Evolutionary conservation across 441 rosid species (phyloP).

Genomic region (Daphne laureola): DNA sequence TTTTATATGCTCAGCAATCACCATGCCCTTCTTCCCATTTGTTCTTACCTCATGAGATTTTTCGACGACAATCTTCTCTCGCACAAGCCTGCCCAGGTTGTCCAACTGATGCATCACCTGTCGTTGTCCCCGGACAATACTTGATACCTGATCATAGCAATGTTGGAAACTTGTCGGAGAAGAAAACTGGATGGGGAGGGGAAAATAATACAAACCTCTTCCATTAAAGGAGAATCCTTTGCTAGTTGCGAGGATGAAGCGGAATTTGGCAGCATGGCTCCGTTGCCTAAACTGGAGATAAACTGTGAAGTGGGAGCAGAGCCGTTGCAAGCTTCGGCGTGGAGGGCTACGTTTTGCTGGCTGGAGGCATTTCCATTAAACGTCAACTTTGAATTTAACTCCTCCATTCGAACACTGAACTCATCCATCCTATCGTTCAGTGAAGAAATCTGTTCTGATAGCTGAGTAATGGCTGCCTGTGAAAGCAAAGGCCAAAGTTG

Average conservation of each 20-base stretch:
- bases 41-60: slow-evolving; percentile 27
- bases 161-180: slow-evolving; percentile 7
- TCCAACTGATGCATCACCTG: slow-evolving; percentile 78
- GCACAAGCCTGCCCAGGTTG: slow-evolving; percentile 50
- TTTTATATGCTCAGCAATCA: slow-evolving; percentile 24
- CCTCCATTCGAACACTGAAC: slow-evolving; percentile 68
- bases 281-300: slow-evolving; percentile 67
- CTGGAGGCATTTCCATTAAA: slow-evolving; percentile 45
- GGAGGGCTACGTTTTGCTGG: slow-evolving; percentile 59
- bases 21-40: slow-evolving; percentile 23
- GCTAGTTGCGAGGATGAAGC: slow-evolving; percentile 71
- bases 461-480: slow-evolving; percentile 69
- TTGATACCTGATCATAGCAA: slow-evolving; percentile 40
- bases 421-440: slow-evolving; percentile 92
- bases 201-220: slow-evolving; percentile 47
- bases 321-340: slow-evolving; percentile 66
- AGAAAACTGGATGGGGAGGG: background rate
- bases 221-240: slow-evolving; percentile 69
- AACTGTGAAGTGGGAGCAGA: slow-evolving; percentile 88
- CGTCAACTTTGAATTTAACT: slow-evolving; percentile 59
- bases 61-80: slow-evolving; percentile 42
- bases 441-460: slow-evolving; percentile 80
- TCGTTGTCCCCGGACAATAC: slow-evolving; percentile 58
- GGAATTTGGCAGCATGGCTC: slow-evolving; percentile 49
- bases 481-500: slow-evolving; percentile 2